These are phyloP conservation scores for Microsporum canis DNA, from an alignment of 2,329 filamentous ascomycete species.

Conservation along the genomic window DNA sequence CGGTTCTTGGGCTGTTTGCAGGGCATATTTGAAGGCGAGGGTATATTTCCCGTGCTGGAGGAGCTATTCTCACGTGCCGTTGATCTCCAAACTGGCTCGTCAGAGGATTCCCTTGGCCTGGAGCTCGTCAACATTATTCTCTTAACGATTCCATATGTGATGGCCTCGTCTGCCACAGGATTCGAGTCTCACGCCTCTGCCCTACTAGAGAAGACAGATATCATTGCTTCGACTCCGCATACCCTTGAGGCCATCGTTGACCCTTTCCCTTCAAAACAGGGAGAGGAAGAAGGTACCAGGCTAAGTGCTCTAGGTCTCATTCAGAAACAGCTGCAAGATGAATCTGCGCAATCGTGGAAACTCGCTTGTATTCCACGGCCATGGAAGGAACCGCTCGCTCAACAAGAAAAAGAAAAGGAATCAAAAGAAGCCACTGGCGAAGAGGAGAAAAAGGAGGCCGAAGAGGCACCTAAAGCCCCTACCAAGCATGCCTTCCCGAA, in stretches of 20 bases:
- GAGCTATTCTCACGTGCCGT: constrained; percentile 88
- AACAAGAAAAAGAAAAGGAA: constrained; percentile 12
- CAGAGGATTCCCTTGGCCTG: constrained; percentile 65
- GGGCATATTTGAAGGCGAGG: constrained; percentile 66
- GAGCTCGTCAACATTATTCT: constrained; percentile 96
- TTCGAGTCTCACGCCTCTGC: constrained; percentile 63
- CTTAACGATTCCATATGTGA: constrained; percentile 81
- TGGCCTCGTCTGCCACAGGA: constrained; percentile 59
- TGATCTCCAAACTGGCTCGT: constrained; percentile 82
- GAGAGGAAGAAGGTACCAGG: constrained; percentile 47
- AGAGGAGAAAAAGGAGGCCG: constrained; percentile 37
- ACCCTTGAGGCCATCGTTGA: constrained; percentile 76
- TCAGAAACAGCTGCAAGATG: constrained; percentile 72
- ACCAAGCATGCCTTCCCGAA: constrained; percentile 66
- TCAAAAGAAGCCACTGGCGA: constrained; percentile 40
- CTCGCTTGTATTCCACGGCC: constrained; percentile 52
- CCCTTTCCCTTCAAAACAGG: constrained; percentile 52
- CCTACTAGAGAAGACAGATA: constrained; percentile 85
- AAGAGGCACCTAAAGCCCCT: constrained; percentile 35
- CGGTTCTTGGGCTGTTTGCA: constrained; percentile 85
- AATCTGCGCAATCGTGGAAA: constrained; percentile 64
- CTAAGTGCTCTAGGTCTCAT: constrained; percentile 69
- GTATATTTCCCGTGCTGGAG: constrained; percentile 72
- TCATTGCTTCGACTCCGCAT: constrained; percentile 82
- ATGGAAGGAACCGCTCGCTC: constrained; percentile 32